These are phyloP conservation scores for Gloeopeniophorella convolvens DNA, from an alignment of 768 basidiomycete species.

Conservation along the genomic window DNA sequence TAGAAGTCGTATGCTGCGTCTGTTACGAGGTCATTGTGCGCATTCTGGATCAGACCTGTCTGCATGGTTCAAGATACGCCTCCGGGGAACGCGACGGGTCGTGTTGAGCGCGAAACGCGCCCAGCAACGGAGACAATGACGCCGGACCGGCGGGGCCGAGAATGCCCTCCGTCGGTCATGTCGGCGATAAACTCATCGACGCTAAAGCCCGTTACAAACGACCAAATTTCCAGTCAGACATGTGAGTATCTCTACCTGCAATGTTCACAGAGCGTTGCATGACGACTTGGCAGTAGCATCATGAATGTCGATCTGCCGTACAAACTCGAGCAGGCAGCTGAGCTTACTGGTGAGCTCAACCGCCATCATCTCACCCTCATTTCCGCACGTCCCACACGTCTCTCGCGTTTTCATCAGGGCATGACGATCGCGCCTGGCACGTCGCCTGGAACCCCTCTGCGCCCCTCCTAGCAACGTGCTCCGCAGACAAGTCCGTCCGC, in stretches of 20 bases:
- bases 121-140: neutral
- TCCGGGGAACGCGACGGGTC: neutral
- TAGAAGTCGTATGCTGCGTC: constrained; percentile 91
- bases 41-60: constrained; percentile 70
- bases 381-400: too few species aligned
- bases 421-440: constrained; percentile 83
- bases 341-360: constrained; percentile 5
- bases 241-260: too few species aligned
- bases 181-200: too few species aligned
- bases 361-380: neutral
- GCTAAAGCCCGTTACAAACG: too few species aligned
- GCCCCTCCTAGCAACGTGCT: constrained; percentile 85
- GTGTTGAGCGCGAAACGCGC: neutral
- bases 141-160: constrained; percentile 8
- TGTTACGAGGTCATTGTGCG: constrained; percentile 75
- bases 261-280: too few species aligned
- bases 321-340: constrained; percentile 6
- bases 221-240: too few species aligned
- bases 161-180: too few species aligned
- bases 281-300: neutral
- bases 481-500: constrained; percentile 87
- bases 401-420: constrained; percentile 36
- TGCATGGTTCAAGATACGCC: constrained; percentile 50
- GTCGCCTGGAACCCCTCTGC: constrained; percentile 84
- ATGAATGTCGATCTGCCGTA: constrained; percentile 10